A percentile compares a stretch with the other conserved stretches of the same genome.
These are phyloP conservation scores for Phycomyces nitens DNA, from an alignment of 192 early-diverging fungal species.

Conservation along the genomic window DNA sequence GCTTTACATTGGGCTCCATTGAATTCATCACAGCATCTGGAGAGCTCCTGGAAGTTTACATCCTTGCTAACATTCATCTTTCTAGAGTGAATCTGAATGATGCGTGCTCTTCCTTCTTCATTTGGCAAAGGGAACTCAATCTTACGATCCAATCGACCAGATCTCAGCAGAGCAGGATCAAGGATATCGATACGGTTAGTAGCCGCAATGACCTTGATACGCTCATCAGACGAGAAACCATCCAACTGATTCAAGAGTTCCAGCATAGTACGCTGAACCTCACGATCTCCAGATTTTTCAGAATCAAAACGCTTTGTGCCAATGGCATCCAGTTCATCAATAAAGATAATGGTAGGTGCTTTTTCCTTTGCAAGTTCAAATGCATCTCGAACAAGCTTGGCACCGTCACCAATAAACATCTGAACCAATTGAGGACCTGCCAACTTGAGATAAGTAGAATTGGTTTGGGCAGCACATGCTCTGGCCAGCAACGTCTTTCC, in stretches of 20 bases:
- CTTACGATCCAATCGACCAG: conserved; percentile 86
- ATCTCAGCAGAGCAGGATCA: conserved; percentile 84
- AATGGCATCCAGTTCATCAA: conserved; percentile 97
- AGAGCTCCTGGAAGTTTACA: conserved; percentile 96
- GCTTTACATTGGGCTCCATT: conserved; percentile 99
- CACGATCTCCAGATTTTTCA: conserved; percentile 94
- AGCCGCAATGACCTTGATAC: conserved; percentile 98
- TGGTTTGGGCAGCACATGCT: conserved; percentile 94
- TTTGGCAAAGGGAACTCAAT: conserved; percentile 89
- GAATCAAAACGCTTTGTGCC: conserved; percentile 97
- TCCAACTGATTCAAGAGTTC: conserved; percentile 97
- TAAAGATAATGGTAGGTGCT: conserved; percentile 97
- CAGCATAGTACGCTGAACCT: conserved; percentile 97
- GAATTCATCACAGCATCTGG: conserved; percentile 93
- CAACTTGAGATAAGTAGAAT: conserved; percentile 90
- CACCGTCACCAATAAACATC: conserved; percentile 98
- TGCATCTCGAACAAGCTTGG: conserved; percentile 92
- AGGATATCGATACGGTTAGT: conserved; percentile 94
- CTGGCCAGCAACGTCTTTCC: conserved; percentile 92
- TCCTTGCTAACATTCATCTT: conserved; percentile 91
- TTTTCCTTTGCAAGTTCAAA: conserved; percentile 96
- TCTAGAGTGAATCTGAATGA: conserved; percentile 94
- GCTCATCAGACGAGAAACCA: conserved; percentile 90
- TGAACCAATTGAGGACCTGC: conserved; percentile 94
- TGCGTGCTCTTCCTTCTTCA: conserved; percentile 91